phyloP scores from a whole-genome alignment of 257 asterid species.

The Solanum chiquidenum region DNA sequence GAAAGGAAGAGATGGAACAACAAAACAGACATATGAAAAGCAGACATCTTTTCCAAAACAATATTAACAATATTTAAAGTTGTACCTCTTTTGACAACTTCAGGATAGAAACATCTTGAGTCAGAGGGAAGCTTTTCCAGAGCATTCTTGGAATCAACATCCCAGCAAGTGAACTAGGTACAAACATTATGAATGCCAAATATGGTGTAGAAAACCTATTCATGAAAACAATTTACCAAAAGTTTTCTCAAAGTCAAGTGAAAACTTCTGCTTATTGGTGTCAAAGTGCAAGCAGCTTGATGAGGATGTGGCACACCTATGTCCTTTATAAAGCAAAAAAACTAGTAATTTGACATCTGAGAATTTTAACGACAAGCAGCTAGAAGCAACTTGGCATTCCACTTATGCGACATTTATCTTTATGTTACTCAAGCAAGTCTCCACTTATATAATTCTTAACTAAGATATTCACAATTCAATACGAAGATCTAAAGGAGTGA shows the following conservation, averaged over 20 bases:
- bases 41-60: neutral
- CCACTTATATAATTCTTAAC: neutral
- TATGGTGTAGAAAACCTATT: constrained; percentile 72
- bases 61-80: constrained; percentile 1
- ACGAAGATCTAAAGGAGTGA: neutral
- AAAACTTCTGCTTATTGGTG: neutral
- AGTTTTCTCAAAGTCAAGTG: neutral
- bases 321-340: neutral
- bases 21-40: neutral
- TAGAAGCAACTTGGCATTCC: neutral
- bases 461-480: neutral
- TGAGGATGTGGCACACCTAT: neutral
- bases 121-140: constrained; percentile 61
- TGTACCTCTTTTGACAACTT: constrained; percentile 53
- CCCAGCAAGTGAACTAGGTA: constrained; percentile 87
- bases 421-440: neutral
- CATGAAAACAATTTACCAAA: constrained; percentile 1
- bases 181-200: constrained; percentile 78
- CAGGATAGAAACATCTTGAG: constrained; percentile 41
- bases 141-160: constrained; percentile 61
- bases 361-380: neutral
- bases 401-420: neutral
- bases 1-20: neutral
- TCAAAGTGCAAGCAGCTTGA: neutral
- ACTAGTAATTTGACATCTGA: neutral